These are phyloP conservation scores for Begonia masoniana DNA, from an alignment of 306 rosid genomes.

Conservation along the genomic window DNA sequence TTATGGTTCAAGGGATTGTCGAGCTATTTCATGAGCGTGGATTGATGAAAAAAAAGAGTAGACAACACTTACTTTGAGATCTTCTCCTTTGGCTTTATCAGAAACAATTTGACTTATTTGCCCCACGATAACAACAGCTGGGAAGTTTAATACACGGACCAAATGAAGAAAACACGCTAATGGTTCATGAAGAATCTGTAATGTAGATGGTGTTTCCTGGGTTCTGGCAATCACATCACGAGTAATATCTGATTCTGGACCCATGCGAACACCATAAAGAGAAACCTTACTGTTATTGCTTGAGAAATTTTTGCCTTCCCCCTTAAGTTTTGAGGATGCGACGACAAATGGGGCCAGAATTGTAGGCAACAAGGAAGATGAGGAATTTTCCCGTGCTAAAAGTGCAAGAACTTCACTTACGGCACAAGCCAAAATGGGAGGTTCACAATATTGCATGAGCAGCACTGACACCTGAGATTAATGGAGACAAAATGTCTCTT, in stretches of 20 bases:
- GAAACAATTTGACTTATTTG: conserved; percentile 21
- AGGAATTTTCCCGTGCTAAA: conserved; percentile 23
- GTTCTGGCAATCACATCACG: conserved; percentile 28
- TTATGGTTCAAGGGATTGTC: too few species aligned
- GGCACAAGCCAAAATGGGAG: conserved; percentile 67
- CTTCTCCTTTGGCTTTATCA: conserved; percentile 28
- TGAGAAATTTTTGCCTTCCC: conserved; percentile 25
- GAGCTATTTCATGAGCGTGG: too few species aligned
- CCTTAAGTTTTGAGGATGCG: conserved; percentile 45
- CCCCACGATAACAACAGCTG: conserved; percentile 50
- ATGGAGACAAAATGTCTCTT: not conserved
- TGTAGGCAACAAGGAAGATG: conserved; percentile 32
- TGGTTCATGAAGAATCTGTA: conserved; percentile 48
- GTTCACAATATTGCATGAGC: conserved; percentile 48
- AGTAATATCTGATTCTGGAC: conserved; percentile 40
- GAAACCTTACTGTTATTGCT: conserved; percentile 16
- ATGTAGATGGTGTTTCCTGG: conserved; percentile 31
- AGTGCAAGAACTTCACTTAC: conserved; percentile 47
- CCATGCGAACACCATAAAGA: conserved; percentile 35
- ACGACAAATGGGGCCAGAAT: conserved; percentile 47
- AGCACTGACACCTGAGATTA: conserved; percentile 48
- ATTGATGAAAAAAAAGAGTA: too few species aligned
- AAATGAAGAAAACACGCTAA: conserved; percentile 63
- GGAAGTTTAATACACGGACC: conserved; percentile 36
- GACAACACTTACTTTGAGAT: conserved; percentile 31